Conservation (phyloP, 352 stramenopile genomes). For the Globisporangium spinosum region DNA sequence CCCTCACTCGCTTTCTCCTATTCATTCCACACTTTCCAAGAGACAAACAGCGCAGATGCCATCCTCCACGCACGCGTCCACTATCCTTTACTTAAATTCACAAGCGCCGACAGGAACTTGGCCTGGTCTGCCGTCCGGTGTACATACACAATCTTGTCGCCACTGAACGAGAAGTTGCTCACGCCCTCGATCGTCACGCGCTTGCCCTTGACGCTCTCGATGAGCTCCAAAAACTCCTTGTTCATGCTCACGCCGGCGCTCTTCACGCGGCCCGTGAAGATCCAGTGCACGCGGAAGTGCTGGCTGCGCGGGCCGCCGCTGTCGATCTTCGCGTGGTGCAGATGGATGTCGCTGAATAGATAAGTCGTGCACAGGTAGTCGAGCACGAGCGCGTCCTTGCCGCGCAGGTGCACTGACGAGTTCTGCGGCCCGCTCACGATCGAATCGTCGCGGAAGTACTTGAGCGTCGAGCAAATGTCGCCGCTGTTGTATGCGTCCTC, state of each 20-base stretch:
- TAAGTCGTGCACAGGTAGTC: constrained; percentile 86
- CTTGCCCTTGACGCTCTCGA: constrained; percentile 76
- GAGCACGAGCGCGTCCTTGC: constrained; percentile 81
- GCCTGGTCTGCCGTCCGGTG: constrained; percentile 85
- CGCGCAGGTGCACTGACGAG: constrained; percentile 76
- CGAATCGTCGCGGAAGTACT: constrained; percentile 86
- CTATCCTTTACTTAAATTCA: constrained; percentile 75
- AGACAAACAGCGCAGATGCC: not conserved
- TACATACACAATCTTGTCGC: constrained; percentile 88
- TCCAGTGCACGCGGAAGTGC: constrained; percentile 86
- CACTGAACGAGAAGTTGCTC: constrained; percentile 86
- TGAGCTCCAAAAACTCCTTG: constrained; percentile 85
- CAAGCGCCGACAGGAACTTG: constrained; percentile 82
- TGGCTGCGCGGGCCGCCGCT: constrained; percentile 76
- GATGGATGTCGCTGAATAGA: constrained; percentile 69
- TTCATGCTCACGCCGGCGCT: constrained; percentile 81
- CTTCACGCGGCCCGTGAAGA: constrained; percentile 72
- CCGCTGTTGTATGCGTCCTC: constrained; percentile 79
- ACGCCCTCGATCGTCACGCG: constrained; percentile 82
- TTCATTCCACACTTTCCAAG: not conserved
- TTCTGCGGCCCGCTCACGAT: constrained; percentile 86
- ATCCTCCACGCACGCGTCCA: not conserved
- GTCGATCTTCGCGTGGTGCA: constrained; percentile 82
- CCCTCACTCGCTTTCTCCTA: not conserved
- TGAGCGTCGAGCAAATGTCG: constrained; percentile 70